Evolutionary conservation across 2,329 filamentous ascomycete genomes (phyloP), one percentile per base, ranked within the genome.

Genomic region (Pseudogymnoascus sp.): DNA sequence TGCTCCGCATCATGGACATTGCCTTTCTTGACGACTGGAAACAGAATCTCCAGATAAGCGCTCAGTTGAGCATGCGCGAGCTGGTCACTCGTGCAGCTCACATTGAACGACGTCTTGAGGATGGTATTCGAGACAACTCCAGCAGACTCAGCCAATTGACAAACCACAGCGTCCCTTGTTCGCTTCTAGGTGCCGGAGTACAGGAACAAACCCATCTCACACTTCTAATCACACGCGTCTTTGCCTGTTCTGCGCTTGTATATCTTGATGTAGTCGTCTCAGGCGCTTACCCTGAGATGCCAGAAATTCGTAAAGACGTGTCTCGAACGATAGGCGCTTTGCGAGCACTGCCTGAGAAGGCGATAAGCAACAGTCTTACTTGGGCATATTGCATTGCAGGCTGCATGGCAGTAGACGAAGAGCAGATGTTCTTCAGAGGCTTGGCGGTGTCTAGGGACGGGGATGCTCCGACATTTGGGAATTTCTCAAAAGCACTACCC

Each of bases 21-120:
- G 75, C 81, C 4, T 69, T 75, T 1, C 76, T 88, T 2, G 78
- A 81, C 53, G 75, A 79, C 0, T 86, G 83, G 83, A 87, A 86
- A 72, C 78, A 80, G 68, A 73, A 77, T 21, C 76, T 77, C 67
- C 78, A 74, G 60, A 69, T 70, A 35, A 67, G 69, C 5, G 79
- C 78, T 3, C 75, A 75, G 0, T 72, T 85, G 1, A 80, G 79
- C 9, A 62, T 71, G 5, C 64, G 70, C 1, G 76, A 82, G 61
- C 75, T 85, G 1, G 72, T 80, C 6, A 70, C 71, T 6, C 78
- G 80, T 26, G 70, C 68, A 31, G 60, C 66, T 23, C 65, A 66
- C 1, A 70, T 76, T 50, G 65, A 68, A 61, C 59, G 46, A 40
- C 42, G 35, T 10, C 31, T 68, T 5, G 62, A 63, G 23, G 53